A percentile compares a stretch with the other conserved stretches of the same genome.
Evolutionary conservation across 768 basidiomycete genomes (phyloP).

Genomic region (Multifurca ochricompacta): DNA sequence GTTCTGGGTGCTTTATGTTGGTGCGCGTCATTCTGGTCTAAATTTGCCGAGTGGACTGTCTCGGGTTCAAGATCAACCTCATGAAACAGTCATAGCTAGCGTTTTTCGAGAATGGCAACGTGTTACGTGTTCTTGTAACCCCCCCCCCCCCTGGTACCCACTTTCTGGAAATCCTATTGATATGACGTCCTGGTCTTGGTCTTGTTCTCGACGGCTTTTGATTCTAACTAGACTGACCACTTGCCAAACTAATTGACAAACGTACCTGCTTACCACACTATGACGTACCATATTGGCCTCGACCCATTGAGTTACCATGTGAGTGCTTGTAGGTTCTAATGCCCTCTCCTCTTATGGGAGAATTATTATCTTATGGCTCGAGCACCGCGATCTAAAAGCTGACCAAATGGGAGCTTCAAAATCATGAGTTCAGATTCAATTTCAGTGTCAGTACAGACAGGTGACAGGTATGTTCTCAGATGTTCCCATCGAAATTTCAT

Average conservation of each 20-base stretch:
- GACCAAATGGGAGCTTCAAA: neutral
- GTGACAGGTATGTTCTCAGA: neutral
- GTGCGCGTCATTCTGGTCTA: neutral
- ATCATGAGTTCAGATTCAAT: neutral
- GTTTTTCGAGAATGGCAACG: neutral
- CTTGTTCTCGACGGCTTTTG: neutral
- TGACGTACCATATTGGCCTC: slow-evolving; percentile 17
- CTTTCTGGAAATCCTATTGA: neutral
- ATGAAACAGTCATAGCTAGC: neutral
- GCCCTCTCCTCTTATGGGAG: slow-evolving; percentile 1
- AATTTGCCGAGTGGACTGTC: too few relatives aligned
- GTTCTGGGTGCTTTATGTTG: too few relatives aligned
- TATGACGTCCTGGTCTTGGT: neutral
- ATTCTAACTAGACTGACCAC: neutral
- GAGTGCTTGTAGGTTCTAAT: neutral
- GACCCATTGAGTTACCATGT: neutral
- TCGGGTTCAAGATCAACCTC: too few relatives aligned
- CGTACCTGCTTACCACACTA: slow-evolving; percentile 7
- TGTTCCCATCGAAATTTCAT: neutral
- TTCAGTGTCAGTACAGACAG: neutral
- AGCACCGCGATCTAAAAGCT: neutral
- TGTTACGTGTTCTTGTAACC: too few relatives aligned
- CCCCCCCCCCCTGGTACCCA: too few relatives aligned
- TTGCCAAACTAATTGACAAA: neutral
- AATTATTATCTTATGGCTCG: neutral